Base-by-base conservation (phyloP, 192 early-diverging fungal species). In the Jimgerdemannia lactiflua region DNA sequence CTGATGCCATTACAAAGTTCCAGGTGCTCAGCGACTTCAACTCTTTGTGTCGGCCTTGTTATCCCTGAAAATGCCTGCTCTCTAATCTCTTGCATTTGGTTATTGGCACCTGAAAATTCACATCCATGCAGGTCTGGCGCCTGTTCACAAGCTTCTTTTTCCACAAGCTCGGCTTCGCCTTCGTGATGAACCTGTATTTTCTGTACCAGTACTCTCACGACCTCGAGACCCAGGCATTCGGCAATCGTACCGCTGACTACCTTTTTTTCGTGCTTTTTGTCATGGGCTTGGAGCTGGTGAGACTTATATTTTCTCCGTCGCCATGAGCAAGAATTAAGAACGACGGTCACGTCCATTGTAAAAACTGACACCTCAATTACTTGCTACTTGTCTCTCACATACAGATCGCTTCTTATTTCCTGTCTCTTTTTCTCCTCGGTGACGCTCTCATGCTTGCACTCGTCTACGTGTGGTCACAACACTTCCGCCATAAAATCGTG, bases 391-490 rank as follows among this genome's bases (percentile, higher is more conserved):
- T 0, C 41, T 69, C 74, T 29, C 29, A 29, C 29, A 29, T 29
- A 59, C 49, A 59, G 49, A 71, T 70, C 3, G 74, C 69, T 3
- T 74, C 73, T 29, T 64, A 65, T 29, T 72, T 76, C 39, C 42
- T 83, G 29, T 70, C 59, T 11, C 3, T 82, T 17, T 4, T 72
- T n/a, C 65, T 85, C 4, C 74, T 93, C 14, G 79, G 78, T 67
- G 82, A 88, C 17, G 83, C 82, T 4, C 76, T 96, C 18, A 65
- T 89, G 67, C 75, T 95, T 79, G 77, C 90, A 4, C 72, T 95
- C 42, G 74, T 89, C n/a, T 95, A 93, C 64, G 79, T 95, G 64
- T 96, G 95, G 95, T 83, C 91, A n/a, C 80, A 88, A 82, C 79
- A 89, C 75, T 82, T 89, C 70, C 78, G 84, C 29, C 84, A 88